Evolutionary conservation across 2,329 filamentous ascomycete genomes (phyloP).

Genomic region (Neopestalotiopsis sp.): DNA sequence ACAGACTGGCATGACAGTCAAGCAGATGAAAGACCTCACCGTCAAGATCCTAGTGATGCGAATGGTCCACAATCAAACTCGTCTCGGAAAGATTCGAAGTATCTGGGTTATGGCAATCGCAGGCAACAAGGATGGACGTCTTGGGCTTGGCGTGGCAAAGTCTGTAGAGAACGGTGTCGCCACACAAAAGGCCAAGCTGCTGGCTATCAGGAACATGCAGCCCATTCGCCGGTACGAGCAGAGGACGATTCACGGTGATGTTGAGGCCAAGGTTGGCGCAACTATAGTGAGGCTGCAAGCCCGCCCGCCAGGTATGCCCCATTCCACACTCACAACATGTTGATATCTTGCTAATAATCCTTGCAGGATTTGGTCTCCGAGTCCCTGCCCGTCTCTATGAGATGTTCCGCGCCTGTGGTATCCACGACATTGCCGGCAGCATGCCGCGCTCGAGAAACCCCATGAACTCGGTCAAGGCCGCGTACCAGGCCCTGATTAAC

Average conservation of each 20-base stretch:
- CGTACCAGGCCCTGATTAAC: conserved; percentile 79
- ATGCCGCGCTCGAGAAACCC: conserved; percentile 89
- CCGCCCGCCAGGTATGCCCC: conserved; percentile 80
- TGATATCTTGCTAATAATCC: background rate
- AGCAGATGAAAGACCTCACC: conserved; percentile 60
- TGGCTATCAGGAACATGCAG: conserved; percentile 89
- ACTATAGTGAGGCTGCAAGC: conserved; percentile 81
- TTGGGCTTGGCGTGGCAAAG: conserved; percentile 92
- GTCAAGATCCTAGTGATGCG: conserved; percentile 78
- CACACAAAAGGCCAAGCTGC: conserved; percentile 73
- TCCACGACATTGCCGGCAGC: conserved; percentile 83
- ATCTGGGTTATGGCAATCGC: conserved; percentile 79
- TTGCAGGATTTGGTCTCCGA: conserved; percentile 87
- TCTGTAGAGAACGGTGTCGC: conserved; percentile 75
- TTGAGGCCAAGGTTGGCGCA: conserved; percentile 86
- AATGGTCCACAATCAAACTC: conserved; percentile 87
- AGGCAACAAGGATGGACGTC: conserved; percentile 83
- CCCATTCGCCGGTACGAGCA: conserved; percentile 92
- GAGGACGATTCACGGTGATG: conserved; percentile 86
- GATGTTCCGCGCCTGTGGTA: conserved; percentile 85
- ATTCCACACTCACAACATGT: background rate
- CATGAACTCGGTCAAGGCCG: conserved; percentile 97
- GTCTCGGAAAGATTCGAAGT: conserved; percentile 89
- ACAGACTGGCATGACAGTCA: conserved; percentile 59
- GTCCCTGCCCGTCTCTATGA: conserved; percentile 93